These are phyloP conservation scores for Camelina hispida DNA, from an alignment of 345 rosid genomes.

Conservation along the genomic window DNA sequence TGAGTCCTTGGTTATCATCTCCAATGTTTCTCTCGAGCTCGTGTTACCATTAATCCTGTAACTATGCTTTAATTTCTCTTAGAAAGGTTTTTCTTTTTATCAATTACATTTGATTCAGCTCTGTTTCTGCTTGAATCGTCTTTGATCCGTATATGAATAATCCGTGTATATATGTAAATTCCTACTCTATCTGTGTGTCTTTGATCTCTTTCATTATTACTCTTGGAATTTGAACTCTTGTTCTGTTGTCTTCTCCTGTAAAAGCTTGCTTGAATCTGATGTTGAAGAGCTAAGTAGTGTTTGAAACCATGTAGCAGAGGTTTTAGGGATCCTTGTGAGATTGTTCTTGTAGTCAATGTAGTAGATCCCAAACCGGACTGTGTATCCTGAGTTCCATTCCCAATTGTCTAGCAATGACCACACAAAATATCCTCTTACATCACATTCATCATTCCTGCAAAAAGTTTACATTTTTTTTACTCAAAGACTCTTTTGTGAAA, in stretches of 20 bases:
- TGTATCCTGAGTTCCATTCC: conserved; percentile 96
- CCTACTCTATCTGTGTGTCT: conserved; percentile 4
- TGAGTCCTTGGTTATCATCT: neutral
- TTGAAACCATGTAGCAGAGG: conserved; percentile 80
- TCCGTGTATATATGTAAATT: neutral
- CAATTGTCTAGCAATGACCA: conserved; percentile 96
- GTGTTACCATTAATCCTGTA: neutral
- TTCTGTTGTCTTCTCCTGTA: conserved; percentile 1
- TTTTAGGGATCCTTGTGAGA: conserved; percentile 82
- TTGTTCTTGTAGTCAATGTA: conserved; percentile 77
- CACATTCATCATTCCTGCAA: conserved; percentile 65
- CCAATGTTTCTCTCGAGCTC: neutral
- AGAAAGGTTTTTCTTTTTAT: neutral
- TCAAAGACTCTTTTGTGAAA: neutral
- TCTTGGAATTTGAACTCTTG: neutral
- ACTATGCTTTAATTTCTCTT: neutral
- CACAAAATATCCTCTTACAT: conserved; percentile 72
- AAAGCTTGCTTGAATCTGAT: conserved; percentile 30
- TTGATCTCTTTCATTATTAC: conserved; percentile 2
- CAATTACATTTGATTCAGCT: conserved; percentile 9
- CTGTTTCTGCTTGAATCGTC: conserved; percentile 29
- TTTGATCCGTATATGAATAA: conserved; percentile 6
- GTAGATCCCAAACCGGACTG: conserved; percentile 86
- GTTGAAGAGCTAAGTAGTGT: conserved; percentile 46
- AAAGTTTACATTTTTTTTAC: neutral